A percentile compares a stretch with the other conserved stretches of the same genome.
These are phyloP conservation scores for Pythium biforme DNA, from an alignment of 352 stramenopile genomes.

Conservation along the genomic window DNA sequence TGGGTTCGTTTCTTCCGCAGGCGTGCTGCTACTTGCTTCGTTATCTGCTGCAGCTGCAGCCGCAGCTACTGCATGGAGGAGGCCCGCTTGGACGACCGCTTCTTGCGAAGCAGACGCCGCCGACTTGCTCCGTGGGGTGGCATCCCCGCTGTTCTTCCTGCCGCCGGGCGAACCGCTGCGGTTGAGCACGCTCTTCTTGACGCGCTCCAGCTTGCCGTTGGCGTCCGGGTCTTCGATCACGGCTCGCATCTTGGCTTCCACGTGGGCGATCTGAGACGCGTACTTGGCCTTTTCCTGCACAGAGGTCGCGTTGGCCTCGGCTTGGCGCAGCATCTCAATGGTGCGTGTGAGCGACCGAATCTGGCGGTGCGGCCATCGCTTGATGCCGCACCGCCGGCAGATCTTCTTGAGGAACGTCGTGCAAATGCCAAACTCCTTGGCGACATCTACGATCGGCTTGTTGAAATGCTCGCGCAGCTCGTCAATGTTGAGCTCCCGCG, in stretches of 20 bases:
- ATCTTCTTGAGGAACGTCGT: constrained; percentile 82
- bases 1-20: too few relatives aligned
- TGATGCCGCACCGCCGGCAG: constrained; percentile 62
- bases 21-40: too few relatives aligned
- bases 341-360: constrained; percentile 72
- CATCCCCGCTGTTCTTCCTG: constrained; percentile 12
- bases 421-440: constrained; percentile 68
- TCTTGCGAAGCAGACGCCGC: neutral
- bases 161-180: constrained; percentile 11
- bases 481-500: constrained; percentile 54
- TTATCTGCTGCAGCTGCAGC: constrained; percentile 3
- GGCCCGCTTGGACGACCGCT: constrained; percentile 3
- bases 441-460: constrained; percentile 64
- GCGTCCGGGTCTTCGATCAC: constrained; percentile 68
- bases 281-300: constrained; percentile 53
- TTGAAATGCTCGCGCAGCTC: constrained; percentile 63
- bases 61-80: constrained; percentile 23
- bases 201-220: constrained; percentile 54
- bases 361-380: constrained; percentile 66
- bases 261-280: constrained; percentile 49
- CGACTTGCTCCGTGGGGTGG: neutral
- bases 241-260: constrained; percentile 63
- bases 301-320: constrained; percentile 41
- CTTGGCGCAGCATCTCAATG: constrained; percentile 73
- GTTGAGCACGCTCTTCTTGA: constrained; percentile 51